Percentiles rank a stretch among this genome's conserved stretches.
These are phyloP conservation scores for Bonia amplexicaulis DNA, from an alignment of 176 grass and related monocot species.

Conservation along the genomic window DNA sequence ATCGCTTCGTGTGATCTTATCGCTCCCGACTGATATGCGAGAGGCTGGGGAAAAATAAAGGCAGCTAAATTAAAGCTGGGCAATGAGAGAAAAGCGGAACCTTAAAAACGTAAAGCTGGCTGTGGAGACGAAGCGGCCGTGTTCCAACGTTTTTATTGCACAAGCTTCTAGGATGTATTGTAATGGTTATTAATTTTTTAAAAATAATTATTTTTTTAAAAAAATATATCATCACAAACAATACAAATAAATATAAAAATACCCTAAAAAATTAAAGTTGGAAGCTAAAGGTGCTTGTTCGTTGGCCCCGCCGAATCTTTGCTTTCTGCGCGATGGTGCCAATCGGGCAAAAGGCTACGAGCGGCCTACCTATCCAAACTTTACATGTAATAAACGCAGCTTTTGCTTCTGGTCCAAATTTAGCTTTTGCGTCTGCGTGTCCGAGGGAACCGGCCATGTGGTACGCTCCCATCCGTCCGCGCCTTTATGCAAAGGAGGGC, in stretches of 20 bases:
- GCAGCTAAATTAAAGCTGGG: not conserved
- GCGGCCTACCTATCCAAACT: slow-evolving; percentile 23
- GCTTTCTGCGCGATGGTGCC: not conserved
- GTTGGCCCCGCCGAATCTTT: too few species aligned
- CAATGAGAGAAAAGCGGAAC: not conserved
- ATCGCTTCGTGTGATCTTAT: not conserved
- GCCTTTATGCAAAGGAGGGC: not conserved
- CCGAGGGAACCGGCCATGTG: slow-evolving; percentile 40
- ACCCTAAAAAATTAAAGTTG: too few species aligned
- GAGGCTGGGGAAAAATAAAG: not conserved
- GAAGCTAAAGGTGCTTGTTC: too few species aligned
- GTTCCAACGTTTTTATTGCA: too few species aligned
- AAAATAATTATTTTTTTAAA: too few species aligned
- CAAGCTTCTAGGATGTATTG: too few species aligned
- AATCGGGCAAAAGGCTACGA: too few species aligned
- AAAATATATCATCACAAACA: too few species aligned
- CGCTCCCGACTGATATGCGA: not conserved
- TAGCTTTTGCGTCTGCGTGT: not conserved
- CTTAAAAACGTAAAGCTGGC: slow-evolving; percentile 10
- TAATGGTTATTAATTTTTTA: too few species aligned
- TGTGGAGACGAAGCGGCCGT: not conserved
- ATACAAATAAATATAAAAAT: too few species aligned
- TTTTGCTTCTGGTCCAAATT: slow-evolving; percentile 15
- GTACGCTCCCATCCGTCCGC: slow-evolving; percentile 8
- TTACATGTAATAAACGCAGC: slow-evolving; percentile 18